These are phyloP conservation scores for Aciculosporium take DNA, from an alignment of 2,329 filamentous ascomycete genomes.

Conservation along the genomic window DNA sequence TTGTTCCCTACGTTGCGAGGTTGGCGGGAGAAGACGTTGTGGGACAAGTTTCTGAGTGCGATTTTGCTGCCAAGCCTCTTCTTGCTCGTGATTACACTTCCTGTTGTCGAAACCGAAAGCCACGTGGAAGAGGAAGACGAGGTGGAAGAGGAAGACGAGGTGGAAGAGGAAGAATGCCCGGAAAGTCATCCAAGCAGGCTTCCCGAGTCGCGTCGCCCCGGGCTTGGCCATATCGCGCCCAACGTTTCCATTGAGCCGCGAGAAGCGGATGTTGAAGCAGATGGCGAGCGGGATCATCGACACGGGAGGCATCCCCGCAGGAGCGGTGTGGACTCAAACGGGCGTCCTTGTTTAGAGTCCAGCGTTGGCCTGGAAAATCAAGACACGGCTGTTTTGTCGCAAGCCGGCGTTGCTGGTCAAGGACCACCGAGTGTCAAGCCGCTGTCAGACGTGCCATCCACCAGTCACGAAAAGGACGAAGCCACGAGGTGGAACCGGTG, in stretches of 20 bases:
- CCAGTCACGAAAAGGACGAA: constrained; percentile 22
- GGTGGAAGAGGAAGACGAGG: background rate
- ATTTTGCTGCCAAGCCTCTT: constrained; percentile 85
- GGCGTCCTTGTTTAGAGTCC: constrained; percentile 5
- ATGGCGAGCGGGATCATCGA: constrained; percentile 46
- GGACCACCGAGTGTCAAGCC: constrained; percentile 12
- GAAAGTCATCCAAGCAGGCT: constrained; percentile 12
- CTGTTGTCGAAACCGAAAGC: constrained; percentile 66
- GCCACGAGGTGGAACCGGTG: constrained; percentile 71
- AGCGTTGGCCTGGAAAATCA: constrained; percentile 9
- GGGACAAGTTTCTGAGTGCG: constrained; percentile 68
- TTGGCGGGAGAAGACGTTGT: constrained; percentile 71
- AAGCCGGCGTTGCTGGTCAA: background rate
- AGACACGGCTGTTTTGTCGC: constrained; percentile 8
- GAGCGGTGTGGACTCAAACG: constrained; percentile 10
- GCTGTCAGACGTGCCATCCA: constrained; percentile 18
- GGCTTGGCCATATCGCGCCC: constrained; percentile 18
- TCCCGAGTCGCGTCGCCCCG: constrained; percentile 16
- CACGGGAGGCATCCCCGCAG: constrained; percentile 35
- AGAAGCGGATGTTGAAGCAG: constrained; percentile 23
- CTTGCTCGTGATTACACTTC: constrained; percentile 74
- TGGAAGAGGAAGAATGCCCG: constrained; percentile 23
- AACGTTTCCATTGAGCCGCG: constrained; percentile 21
- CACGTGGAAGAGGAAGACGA: constrained; percentile 26
- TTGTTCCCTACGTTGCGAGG: constrained; percentile 77